Evolutionary conservation across 176 grass and related monocot species (phyloP).

Genomic region (maize (Zea mays)): Zm-B73-REFERENCE-NAM-5.0 NC_050102.1:172628501-172629000

Average conservation of each 20-base stretch:
- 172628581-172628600: slow-evolving; percentile 99
- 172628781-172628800: slow-evolving; percentile 81
- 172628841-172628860: slow-evolving; percentile 94
- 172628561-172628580: slow-evolving; percentile 92
- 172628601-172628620: slow-evolving; percentile 43
- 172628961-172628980: slow-evolving; percentile 22
- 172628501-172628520: slow-evolving; percentile 87
- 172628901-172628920: slow-evolving; percentile 85
- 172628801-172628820: slow-evolving; percentile 90
- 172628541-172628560: slow-evolving; percentile 82
- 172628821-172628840: slow-evolving; percentile 93
- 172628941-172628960: slow-evolving; percentile 22
- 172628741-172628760: slow-evolving; percentile 91
- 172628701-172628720: neutral
- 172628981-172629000: neutral
- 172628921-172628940: slow-evolving; percentile 42
- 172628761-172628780: slow-evolving; percentile 85
- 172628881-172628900: slow-evolving; percentile 66
- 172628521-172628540: slow-evolving; percentile 72
- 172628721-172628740: slow-evolving; percentile 48
- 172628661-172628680: neutral
- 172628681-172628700: neutral
- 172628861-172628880: slow-evolving; percentile 82
- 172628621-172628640: slow-evolving; percentile 18
- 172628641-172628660: neutral